Evolutionary conservation across 257 asterid genomes (phyloP).

Genomic region (Ballota nigra): DNA sequence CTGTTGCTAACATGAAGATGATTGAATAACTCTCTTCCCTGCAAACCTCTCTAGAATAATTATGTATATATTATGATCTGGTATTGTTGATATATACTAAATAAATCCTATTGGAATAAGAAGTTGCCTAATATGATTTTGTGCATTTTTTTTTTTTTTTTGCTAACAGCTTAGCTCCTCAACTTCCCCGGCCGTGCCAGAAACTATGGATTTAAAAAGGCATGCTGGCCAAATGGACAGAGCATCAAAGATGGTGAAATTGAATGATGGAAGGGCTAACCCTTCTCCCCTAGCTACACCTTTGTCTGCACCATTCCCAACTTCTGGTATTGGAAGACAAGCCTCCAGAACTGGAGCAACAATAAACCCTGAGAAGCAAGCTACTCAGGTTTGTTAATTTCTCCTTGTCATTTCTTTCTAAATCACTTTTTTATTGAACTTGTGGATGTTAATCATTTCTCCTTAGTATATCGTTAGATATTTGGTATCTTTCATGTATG

Average conservation of each 20-base stretch:
- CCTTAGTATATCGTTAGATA: background rate
- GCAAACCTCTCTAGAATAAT: background rate
- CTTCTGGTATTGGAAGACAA: slow-evolving; percentile 37
- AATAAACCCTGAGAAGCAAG: slow-evolving; percentile 46
- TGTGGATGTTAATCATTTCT: background rate
- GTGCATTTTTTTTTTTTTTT: slow-evolving; percentile 4
- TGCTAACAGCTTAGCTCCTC: slow-evolving; percentile 45
- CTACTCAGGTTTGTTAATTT: slow-evolving; percentile 50
- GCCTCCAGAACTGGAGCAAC: slow-evolving; percentile 29
- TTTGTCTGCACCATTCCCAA: slow-evolving; percentile 34
- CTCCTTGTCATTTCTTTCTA: slow-evolving; percentile 14
- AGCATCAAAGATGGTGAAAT: slow-evolving; percentile 51
- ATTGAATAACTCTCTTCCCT: background rate
- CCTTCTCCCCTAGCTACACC: slow-evolving; percentile 34
- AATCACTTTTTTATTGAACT: background rate
- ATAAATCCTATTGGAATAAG: no score
- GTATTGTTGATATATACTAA: background rate
- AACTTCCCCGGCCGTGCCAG: slow-evolving; percentile 32
- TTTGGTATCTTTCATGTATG: background rate
- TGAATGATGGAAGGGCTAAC: slow-evolving; percentile 49
- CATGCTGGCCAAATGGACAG: slow-evolving; percentile 41
- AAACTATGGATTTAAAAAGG: slow-evolving; percentile 37
- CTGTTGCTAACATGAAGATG: background rate
- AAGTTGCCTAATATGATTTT: no score
- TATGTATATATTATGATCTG: background rate